Conservation (phyloP, 2,329 filamentous ascomycete species). For the Pseudocercospora fijiensis region DNA sequence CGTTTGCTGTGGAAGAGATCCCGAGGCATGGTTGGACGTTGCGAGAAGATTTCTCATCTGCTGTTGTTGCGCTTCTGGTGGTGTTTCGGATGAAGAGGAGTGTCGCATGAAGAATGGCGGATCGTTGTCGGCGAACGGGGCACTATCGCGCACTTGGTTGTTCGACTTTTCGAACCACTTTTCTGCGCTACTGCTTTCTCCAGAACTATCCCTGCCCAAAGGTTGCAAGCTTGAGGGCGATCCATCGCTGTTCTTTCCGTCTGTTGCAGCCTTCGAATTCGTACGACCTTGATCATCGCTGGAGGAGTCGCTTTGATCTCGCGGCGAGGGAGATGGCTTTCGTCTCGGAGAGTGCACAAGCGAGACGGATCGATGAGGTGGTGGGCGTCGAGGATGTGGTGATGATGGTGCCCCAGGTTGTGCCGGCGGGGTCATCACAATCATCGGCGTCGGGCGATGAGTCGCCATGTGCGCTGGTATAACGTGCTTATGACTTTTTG, state of each 20-base stretch:
- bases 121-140: conserved; percentile 46
- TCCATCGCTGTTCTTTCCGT: conserved; percentile 22
- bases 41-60: conserved; percentile 18
- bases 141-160: conserved; percentile 45
- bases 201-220: conserved; percentile 45
- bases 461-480: conserved; percentile 15
- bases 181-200: conserved; percentile 53
- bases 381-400: conserved; percentile 40
- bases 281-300: conserved; percentile 18
- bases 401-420: conserved; percentile 14
- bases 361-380: conserved; percentile 49
- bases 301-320: conserved; percentile 26
- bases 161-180: conserved; percentile 55
- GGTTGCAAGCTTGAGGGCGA: conserved; percentile 45
- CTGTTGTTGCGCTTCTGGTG: conserved; percentile 36
- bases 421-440: conserved; percentile 26
- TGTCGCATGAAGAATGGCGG: conserved; percentile 44
- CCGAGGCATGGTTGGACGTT: conserved; percentile 13
- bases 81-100: conserved; percentile 44
- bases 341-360: conserved; percentile 43
- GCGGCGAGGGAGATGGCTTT: conserved; percentile 14
- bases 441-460: conserved; percentile 20
- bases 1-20: conserved; percentile 29
- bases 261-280: conserved; percentile 11
- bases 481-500: conserved; percentile 14